A percentile compares a stretch with the other conserved stretches of the same genome.
Evolutionary conservation across 805 yeast species (phyloP).

Genomic region (Candida nemodendra): DNA sequence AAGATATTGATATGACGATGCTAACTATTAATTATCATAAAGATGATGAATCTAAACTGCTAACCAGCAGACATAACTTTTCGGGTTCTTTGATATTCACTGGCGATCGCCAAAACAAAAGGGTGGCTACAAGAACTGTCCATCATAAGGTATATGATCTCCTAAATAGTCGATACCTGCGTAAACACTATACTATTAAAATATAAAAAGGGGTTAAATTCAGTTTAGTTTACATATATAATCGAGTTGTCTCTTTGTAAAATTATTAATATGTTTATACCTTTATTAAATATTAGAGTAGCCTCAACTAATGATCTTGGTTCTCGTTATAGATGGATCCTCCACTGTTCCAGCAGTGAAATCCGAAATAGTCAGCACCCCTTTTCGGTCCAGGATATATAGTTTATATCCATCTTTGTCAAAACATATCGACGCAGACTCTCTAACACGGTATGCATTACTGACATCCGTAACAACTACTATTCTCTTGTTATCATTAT

Average conservation of each 20-base stretch:
- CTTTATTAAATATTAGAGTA: not conserved
- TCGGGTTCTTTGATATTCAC: conserved; percentile 1
- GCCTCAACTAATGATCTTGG: conserved; percentile 50
- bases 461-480: conserved; percentile 76
- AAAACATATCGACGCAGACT: conserved; percentile 76
- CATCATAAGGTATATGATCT: conserved; percentile 34
- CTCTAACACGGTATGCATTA: conserved; percentile 66
- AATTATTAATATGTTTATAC: not conserved
- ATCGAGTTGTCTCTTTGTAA: too few species aligned
- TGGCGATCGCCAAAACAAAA: conserved; percentile 11
- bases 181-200: conserved; percentile 16
- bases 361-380: conserved; percentile 74
- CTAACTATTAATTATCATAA: conserved; percentile 25
- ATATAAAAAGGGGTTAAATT: conserved; percentile 1
- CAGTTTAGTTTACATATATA: not conserved
- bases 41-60: conserved; percentile 22
- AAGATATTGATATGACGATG: conserved; percentile 27
- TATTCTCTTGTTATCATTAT: conserved; percentile 54
- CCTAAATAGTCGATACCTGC: conserved; percentile 20
- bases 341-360: conserved; percentile 84
- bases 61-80: conserved; percentile 5
- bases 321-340: conserved; percentile 62
- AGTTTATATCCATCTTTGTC: conserved; percentile 80
- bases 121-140: conserved; percentile 23
- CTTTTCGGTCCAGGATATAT: conserved; percentile 77